Base-by-base conservation (phyloP, 164 flowering plant species). In the Saururus chinensis region DNA sequence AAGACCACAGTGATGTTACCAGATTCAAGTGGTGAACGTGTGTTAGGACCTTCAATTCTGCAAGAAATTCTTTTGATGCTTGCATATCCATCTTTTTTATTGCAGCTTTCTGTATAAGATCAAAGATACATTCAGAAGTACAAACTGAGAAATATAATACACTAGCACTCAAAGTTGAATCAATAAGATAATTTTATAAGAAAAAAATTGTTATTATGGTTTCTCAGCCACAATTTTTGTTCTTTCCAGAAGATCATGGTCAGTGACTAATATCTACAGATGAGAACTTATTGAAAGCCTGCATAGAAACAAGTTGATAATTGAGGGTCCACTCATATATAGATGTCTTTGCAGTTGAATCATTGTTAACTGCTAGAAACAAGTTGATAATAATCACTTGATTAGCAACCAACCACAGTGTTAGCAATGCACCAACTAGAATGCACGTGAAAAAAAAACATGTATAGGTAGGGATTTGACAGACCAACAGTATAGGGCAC, bases 1-100 rank as follows among this genome's bases (percentile, higher is more conserved):
- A 13, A 8, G 13, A 53, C 56, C 20, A 24, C 10, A 24, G 30
- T 55, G 37, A n/a, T 30, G 7, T 51, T 92, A 92, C 98, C 93
- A 92, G 80, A 72, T 92, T 89, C 62, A 83, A 69, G 73, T 92
- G 98, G 74, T 92, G 93, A 64, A 92, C 96, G 69, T 71, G 88
- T 1, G 96, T 84, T 40, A 89, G 69, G 68, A 92, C 92, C 56
- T 87, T 89, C 64, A 92, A 61, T 61, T 92, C 98, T 51, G 93
- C 95, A 35, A 92, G 84, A 73, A 92, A 89, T 61, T 84, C 89
- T 66, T 68, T 84, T 51, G 92, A 74, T 51, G 95, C 95, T 77
- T 82, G 84, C 95, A 85, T 86, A 65, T 87, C 92, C 98, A 92
- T 92, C 80, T 88, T 92, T 79, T 89, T 92, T 30, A 92, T 83